Conservation (phyloP, 495 filamentous ascomycete species). For the Hypoxylon subgilvum region DNA sequence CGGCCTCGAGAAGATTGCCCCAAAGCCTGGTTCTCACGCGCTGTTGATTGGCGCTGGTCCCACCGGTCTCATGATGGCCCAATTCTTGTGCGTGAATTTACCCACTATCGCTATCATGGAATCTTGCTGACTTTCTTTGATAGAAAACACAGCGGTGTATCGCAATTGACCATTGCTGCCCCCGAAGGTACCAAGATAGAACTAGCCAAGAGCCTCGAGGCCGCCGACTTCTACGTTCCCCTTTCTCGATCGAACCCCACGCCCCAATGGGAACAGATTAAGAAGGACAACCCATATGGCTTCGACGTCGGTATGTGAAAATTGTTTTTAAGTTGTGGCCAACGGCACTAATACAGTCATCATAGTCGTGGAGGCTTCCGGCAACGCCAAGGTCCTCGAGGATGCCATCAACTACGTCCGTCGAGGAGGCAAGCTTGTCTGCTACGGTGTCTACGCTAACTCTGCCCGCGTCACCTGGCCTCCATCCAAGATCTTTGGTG, state of each 20-base stretch:
- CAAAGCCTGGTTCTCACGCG: constrained; percentile 69
- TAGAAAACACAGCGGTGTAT: constrained; percentile 62
- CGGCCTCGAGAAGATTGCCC: constrained; percentile 73
- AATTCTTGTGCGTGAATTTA: constrained; percentile 34
- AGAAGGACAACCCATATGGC: constrained; percentile 70
- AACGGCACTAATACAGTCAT: constrained; percentile 13
- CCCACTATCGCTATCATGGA: neutral
- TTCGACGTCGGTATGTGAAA: constrained; percentile 66
- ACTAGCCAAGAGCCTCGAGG: constrained; percentile 69
- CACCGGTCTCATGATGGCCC: constrained; percentile 61
- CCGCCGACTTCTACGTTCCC: constrained; percentile 68
- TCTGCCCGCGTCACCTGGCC: constrained; percentile 67
- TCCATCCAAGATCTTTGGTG: constrained; percentile 66
- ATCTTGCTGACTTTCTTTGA: constrained; percentile 9
- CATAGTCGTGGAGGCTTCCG: constrained; percentile 62
- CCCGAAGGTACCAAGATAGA: constrained; percentile 73
- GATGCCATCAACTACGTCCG: constrained; percentile 73
- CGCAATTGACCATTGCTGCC: constrained; percentile 69
- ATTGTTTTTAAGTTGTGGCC: constrained; percentile 22
- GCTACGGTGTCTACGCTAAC: constrained; percentile 68
- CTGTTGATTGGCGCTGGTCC: constrained; percentile 73
- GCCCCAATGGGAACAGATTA: constrained; percentile 65
- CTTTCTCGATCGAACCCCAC: constrained; percentile 62
- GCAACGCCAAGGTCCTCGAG: constrained; percentile 69
- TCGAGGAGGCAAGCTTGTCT: constrained; percentile 70